Evolutionary conservation across 768 basidiomycete genomes (phyloP), one percentile per base, ranked within the genome.

Genomic region (Strobilomyces dryophilus): DNA sequence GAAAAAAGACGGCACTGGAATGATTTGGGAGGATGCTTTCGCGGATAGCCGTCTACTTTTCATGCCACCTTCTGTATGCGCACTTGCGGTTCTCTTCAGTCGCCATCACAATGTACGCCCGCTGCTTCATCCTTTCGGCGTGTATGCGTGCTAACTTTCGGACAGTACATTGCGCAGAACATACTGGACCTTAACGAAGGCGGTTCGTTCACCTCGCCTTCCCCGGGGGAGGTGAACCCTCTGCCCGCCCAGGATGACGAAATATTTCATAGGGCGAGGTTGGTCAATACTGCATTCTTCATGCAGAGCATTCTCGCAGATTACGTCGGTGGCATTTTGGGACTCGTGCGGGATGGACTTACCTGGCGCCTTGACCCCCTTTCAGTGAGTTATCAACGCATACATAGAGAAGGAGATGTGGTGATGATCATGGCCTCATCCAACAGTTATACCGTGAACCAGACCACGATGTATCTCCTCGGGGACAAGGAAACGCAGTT

Each of bases 271-370:
- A 80, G 85, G 27, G 76, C 86, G 10, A 79, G 89, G 45, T 73
- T 89, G 43, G 82, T 90, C 42, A 91, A 91, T 65, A 84, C 82
- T 48, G 84, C 79, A 4, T 84, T 76, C 60, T 86, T 87, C 59
- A 80, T 86, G 78, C 79, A 83, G 55, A 79, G 85, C 34, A 84
- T 89, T 60, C 72, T 89, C 40, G 57, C 62, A 71, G 88, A 89
- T 64, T 91, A 91, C 55, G 83, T 91, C 17, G 87, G 85, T 17
- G 77, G 79, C 18, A 89, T 91, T 57, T 74, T 91, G 29, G 84
- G 83, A 17, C 76, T 89, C 14, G 79, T 77, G n/a, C 74, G 79
- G 31, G 84, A 90, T 57, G 80, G 81, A 3, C 70, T 70, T 53
- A 63, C 71, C 37, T 91, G 89, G 89, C 77, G 85, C 50, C 71